Evolutionary conservation across 2,329 filamentous ascomycete genomes (phyloP).

Genomic region (Fusarium pseudoanthophilum): DNA sequence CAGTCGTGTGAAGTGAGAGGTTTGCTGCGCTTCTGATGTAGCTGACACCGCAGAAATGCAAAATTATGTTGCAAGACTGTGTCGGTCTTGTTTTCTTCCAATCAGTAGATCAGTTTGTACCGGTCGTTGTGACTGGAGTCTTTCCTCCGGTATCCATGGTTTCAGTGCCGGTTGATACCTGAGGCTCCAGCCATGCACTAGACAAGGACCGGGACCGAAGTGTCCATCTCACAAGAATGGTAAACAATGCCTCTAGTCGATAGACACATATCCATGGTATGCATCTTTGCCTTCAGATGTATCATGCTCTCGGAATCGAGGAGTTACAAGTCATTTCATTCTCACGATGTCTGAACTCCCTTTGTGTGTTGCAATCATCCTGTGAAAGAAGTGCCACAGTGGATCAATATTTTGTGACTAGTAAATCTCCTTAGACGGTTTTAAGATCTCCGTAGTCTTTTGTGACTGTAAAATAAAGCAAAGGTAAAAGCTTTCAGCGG

Average conservation of each 20-base stretch:
- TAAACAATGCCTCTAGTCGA: fast-evolving
- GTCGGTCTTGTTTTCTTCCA: no score
- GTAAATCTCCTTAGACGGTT: fast-evolving
- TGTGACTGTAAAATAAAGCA: not conserved
- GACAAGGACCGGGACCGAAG: not conserved
- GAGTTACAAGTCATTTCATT: not conserved
- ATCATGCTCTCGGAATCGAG: not conserved
- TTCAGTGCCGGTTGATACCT: no score
- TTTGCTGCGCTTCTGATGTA: no score
- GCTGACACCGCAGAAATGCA: no score
- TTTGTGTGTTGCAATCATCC: not conserved
- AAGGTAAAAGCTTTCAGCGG: not conserved
- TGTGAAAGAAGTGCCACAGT: not conserved
- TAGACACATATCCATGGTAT: fast-evolving
- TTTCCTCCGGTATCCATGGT: no score
- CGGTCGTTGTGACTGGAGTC: no score
- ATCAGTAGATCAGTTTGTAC: no score
- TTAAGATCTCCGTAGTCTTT: fast-evolving
- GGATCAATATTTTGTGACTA: no score
- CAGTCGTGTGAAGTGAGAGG: no score
- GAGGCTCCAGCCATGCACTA: not conserved
- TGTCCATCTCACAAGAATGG: no score
- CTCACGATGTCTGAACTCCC: no score
- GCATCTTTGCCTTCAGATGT: not conserved
- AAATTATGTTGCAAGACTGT: no score